Percentiles rank a stretch among this genome's conserved stretches.
Evolutionary conservation across 78 protist species (phyloP).

Genomic region (Pelomyxa schiedti): DNA sequence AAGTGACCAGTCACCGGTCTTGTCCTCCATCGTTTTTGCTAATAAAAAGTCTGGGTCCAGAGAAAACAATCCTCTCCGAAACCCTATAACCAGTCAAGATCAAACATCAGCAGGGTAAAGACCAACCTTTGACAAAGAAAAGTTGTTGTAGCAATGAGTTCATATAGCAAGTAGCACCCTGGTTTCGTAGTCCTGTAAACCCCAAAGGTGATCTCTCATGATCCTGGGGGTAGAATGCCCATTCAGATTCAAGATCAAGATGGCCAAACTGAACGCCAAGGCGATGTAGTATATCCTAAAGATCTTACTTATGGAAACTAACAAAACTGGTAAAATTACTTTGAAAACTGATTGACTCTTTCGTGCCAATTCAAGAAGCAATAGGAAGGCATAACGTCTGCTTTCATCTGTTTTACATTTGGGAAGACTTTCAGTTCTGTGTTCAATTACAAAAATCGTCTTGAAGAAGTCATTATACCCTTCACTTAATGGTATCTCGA

Average conservation of each 20-base stretch:
- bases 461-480: no score
- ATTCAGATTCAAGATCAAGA: not conserved
- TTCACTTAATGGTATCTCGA: no score
- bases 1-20: constrained; percentile 1
- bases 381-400: constrained; percentile 23
- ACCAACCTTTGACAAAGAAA: no score
- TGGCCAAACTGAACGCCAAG: not conserved
- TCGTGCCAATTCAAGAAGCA: constrained; percentile 27
- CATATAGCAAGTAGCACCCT: constrained; percentile 83
- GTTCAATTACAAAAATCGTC: no score
- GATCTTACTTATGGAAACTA: constrained; percentile 8
- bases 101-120: no score
- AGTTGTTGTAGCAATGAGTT: constrained; percentile 74
- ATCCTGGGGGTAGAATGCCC: constrained; percentile 45
- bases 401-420: constrained; percentile 33
- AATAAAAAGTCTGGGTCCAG: constrained; percentile 10
- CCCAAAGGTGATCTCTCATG: constrained; percentile 54
- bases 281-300: not conserved
- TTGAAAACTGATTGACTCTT: no score
- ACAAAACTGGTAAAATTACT: no score
- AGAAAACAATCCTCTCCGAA: no score
- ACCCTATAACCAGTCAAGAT: no score
- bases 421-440: constrained; percentile 39
- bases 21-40: not conserved
- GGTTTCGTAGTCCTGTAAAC: constrained; percentile 64